Evolutionary conservation across 2,329 filamentous ascomycete species (phyloP).

Genomic region (Pseudogymnoascus sp.): DNA sequence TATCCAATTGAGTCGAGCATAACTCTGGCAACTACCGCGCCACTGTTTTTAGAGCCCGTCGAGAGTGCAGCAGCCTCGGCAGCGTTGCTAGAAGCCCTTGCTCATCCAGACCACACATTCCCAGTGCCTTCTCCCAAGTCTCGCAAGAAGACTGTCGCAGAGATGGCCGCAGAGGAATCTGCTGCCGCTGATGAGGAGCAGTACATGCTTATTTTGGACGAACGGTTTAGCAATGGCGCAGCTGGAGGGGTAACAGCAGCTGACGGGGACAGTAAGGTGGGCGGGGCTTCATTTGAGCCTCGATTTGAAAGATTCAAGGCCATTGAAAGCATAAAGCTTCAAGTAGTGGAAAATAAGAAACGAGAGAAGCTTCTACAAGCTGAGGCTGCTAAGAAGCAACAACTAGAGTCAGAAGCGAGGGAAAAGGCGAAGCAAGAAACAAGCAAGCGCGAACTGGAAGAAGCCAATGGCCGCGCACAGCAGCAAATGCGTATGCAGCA

Average conservation of each 20-base stretch:
- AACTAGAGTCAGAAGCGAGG: slow-evolving; percentile 39
- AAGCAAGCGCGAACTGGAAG: slow-evolving; percentile 26
- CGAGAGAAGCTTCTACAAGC: slow-evolving; percentile 62
- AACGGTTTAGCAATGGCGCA: slow-evolving; percentile 59
- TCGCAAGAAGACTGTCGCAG: slow-evolving; percentile 86
- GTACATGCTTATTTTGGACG: slow-evolving; percentile 88
- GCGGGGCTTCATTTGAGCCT: slow-evolving; percentile 67
- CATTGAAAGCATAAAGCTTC: slow-evolving; percentile 72
- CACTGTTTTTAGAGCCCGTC: slow-evolving; percentile 70
- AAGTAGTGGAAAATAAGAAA: slow-evolving; percentile 68
- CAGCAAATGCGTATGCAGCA: slow-evolving; percentile 22
- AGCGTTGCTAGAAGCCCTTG: slow-evolving; percentile 59
- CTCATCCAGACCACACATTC: slow-evolving; percentile 69
- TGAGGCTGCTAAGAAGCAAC: slow-evolving; percentile 38
- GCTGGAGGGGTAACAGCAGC: slow-evolving; percentile 47
- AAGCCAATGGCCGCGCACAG: slow-evolving; percentile 23
- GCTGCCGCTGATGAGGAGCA: slow-evolving; percentile 80
- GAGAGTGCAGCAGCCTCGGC: slow-evolving; percentile 61
- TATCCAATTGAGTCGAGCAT: slow-evolving; percentile 69
- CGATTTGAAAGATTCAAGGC: slow-evolving; percentile 89
- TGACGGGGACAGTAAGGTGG: slow-evolving; percentile 66
- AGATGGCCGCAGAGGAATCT: slow-evolving; percentile 91
- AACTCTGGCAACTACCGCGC: slow-evolving; percentile 62
- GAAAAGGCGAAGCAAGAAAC: slow-evolving; percentile 31
- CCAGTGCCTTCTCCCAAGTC: slow-evolving; percentile 76